These are phyloP conservation scores for Ophiostoma populinum DNA, from an alignment of 2,329 filamentous ascomycete genomes.

Conservation along the genomic window DNA sequence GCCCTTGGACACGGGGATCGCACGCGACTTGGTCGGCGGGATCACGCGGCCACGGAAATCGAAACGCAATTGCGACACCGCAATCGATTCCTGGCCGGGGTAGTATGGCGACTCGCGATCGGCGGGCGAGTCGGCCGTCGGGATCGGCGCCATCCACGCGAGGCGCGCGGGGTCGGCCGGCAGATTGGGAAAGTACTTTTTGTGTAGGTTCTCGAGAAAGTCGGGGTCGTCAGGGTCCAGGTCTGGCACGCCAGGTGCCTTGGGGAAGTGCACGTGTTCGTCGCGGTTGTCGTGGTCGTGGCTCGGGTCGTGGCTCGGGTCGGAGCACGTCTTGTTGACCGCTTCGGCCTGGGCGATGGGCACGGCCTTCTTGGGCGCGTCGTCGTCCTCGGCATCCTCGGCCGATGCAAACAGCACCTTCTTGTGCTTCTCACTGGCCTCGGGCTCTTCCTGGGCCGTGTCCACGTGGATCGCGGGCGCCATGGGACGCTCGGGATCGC, in stretches of 20 bases:
- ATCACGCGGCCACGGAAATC: slow-evolving; percentile 70
- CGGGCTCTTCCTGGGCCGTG: slow-evolving; percentile 3
- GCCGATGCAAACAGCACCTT: neutral
- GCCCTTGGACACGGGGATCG: slow-evolving; percentile 59
- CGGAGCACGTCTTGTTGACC: too few species aligned
- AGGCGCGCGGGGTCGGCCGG: slow-evolving; percentile 71
- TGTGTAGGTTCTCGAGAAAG: slow-evolving; percentile 70
- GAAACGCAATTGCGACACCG: slow-evolving; percentile 68
- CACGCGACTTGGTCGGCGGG: slow-evolving; percentile 55
- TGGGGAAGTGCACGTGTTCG: slow-evolving; percentile 42
- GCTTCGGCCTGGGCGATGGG: slow-evolving; percentile 9
- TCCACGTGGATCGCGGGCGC: slow-evolving; percentile 4
- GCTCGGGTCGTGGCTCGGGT: slow-evolving; percentile 5
- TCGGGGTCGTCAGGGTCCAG: slow-evolving; percentile 70
- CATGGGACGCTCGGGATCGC: slow-evolving; percentile 2
- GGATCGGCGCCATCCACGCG: slow-evolving; percentile 72
- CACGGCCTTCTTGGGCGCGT: slow-evolving; percentile 16
- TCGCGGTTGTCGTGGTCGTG: slow-evolving; percentile 12
- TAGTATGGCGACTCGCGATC: slow-evolving; percentile 66
- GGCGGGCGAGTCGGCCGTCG: slow-evolving; percentile 43
- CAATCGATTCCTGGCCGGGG: slow-evolving; percentile 53
- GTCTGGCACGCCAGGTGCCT: slow-evolving; percentile 37
- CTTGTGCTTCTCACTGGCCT: slow-evolving; percentile 7
- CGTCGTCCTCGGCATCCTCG: neutral
- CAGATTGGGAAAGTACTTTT: slow-evolving; percentile 84